Base-by-base conservation (phyloP, 2,329 filamentous ascomycete species). In the Coniochaeta prunicola region DNA sequence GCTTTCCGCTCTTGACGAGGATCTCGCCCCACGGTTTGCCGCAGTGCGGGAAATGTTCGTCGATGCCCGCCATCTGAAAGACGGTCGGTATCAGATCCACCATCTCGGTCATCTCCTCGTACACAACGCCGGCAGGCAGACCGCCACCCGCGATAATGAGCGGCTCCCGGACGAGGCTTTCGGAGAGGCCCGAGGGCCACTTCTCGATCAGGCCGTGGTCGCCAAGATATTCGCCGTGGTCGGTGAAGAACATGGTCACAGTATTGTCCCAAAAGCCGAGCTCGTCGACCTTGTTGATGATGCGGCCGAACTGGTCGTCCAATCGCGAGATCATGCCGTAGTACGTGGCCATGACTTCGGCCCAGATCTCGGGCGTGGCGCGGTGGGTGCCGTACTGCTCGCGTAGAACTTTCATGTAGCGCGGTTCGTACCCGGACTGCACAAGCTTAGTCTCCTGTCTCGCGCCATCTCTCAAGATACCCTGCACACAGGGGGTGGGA, bases 191-290 rank as follows among this genome's bases (percentile, higher is more conserved):
- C 0, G 73, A 76, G 0, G 75, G 76, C 76, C 77, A 79, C 59
- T 80, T 80, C 64, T 80, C 77, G 24, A 80, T 75, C 13, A 79
- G 64, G 0, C 76, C 76, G 57, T 78, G 70, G 57, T 80, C 76
- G 13, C 76, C 77, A 0, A 80, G 70, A 56, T 75, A 80, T 57
- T 80, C 76, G 3, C 76, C 77, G 59, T 77, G 76, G 50, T 77
- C 74, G 0, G 74, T 76, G 58, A 76, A 77, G 62, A 77, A 76
- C 67, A 77, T 70, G 0, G 74, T 76, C 0, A 78, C 68, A 0
- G 75, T 77, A 8, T 70, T 64, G 4, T 73, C 65, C 71, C 73
- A 77, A 0, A 74, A 62, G 0, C 64, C 68, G 1, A 69, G 62
- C 0, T 70, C 66, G 10, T 76, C 69, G 2, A 74, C 60, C 4